These are phyloP conservation scores for Cryphonectria carpinicola DNA, from an alignment of 2,329 filamentous ascomycete species.

Conservation along the genomic window DNA sequence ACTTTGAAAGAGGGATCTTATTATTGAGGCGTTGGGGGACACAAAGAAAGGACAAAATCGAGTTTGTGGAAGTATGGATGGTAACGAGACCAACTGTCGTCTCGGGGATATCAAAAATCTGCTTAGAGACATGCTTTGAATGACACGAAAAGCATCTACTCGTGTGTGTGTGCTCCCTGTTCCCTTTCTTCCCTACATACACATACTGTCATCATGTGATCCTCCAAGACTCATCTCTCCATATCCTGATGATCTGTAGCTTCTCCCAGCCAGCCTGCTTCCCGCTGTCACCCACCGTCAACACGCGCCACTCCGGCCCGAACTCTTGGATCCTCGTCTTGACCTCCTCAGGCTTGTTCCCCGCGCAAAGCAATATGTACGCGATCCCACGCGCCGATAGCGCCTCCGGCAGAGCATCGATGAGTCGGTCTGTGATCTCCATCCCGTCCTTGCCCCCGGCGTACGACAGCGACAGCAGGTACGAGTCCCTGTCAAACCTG, in stretches of 20 bases:
- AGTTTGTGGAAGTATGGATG: conserved; percentile 12
- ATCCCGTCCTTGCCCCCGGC: conserved; percentile 90
- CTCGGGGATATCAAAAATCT: conserved; percentile 5
- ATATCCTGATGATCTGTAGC: conserved; percentile 85
- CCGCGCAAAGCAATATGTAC: conserved; percentile 86
- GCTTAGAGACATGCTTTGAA: conserved; percentile 12
- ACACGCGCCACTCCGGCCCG: conserved; percentile 66
- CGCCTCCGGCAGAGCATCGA: conserved; percentile 68
- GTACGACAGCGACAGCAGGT: conserved; percentile 83
- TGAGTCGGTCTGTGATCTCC: conserved; percentile 84
- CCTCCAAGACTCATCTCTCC: conserved; percentile 53
- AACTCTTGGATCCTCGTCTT: conserved; percentile 64
- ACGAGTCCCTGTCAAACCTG: conserved; percentile 77
- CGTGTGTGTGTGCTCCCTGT: conserved; percentile 19
- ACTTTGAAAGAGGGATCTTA: conserved; percentile 12
- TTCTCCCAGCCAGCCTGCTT: conserved; percentile 94
- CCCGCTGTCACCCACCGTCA: conserved; percentile 81
- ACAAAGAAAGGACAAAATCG: conserved; percentile 14
- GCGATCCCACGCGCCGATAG: conserved; percentile 74
- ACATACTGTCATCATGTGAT: neutral
- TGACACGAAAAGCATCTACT: conserved; percentile 20
- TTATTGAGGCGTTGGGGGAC: conserved; percentile 24
- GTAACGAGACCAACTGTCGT: neutral
- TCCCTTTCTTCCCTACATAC: conserved; percentile 5
- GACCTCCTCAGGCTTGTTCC: conserved; percentile 82